phyloP scores from a whole-genome alignment of 345 rosid species.

The Jatropha curcas region DNA sequence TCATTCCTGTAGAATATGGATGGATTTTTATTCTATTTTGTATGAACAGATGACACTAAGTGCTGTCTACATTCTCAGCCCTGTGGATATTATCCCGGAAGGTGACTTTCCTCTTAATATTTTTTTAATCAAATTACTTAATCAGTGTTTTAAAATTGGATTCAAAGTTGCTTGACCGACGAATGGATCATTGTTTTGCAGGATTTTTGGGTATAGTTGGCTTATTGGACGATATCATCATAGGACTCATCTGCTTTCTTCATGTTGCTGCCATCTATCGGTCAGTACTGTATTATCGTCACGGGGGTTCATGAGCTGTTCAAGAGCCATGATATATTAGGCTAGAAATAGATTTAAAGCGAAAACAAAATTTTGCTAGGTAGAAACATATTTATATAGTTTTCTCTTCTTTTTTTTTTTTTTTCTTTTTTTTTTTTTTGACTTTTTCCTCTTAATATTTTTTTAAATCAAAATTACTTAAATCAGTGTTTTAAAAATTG shows the following conservation, averaged over 20 bases:
- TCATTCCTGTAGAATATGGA: not conserved
- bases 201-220: conserved; percentile 77
- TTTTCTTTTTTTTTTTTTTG: too few relatives aligned
- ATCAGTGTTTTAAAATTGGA: not conserved
- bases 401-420: not conserved
- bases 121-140: not conserved
- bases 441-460: too few relatives aligned
- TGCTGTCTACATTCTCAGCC: conserved; percentile 69
- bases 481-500: too few relatives aligned
- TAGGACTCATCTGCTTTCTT: conserved; percentile 65
- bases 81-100: conserved; percentile 91
- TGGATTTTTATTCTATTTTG: not conserved
- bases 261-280: conserved; percentile 87
- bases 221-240: conserved; percentile 72
- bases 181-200: conserved; percentile 20
- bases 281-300: conserved; percentile 73
- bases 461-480: too few relatives aligned
- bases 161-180: not conserved
- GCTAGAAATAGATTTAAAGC: not conserved
- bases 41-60: conserved; percentile 62
- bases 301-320: conserved; percentile 47
- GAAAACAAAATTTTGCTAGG: not conserved
- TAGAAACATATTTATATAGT: not conserved
- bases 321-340: not conserved
- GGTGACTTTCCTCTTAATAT: conserved; percentile 35